These are phyloP conservation scores for Linnemannia hyalina DNA, from an alignment of 192 early-diverging fungal species.

Conservation along the genomic window DNA sequence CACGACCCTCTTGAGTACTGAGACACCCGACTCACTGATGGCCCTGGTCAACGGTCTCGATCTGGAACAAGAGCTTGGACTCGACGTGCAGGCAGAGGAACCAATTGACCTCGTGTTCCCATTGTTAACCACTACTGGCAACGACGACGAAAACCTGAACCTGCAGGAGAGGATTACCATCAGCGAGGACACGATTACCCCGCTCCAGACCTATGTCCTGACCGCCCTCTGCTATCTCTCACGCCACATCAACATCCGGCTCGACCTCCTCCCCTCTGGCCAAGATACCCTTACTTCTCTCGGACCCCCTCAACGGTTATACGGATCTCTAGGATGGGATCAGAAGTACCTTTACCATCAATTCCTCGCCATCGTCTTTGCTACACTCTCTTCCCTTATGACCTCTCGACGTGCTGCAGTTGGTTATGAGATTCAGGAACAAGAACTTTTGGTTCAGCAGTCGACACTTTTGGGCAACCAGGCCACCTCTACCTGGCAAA, in stretches of 20 bases:
- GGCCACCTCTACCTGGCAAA: slow-evolving; percentile 28
- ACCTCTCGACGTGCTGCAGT: neutral
- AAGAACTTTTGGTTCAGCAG: slow-evolving; percentile 20
- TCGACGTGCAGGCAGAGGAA: slow-evolving; percentile 44
- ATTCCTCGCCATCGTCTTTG: slow-evolving; percentile 44
- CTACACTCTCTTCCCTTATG: slow-evolving; percentile 18
- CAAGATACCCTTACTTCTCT: slow-evolving; percentile 47
- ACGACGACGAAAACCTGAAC: neutral
- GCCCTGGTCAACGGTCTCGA: slow-evolving; percentile 21
- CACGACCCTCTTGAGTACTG: neutral
- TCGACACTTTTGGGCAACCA: slow-evolving; percentile 31
- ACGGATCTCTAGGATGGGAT: neutral
- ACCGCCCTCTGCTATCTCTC: slow-evolving; percentile 48
- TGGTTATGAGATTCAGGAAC: neutral
- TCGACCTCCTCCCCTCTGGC: slow-evolving; percentile 49
- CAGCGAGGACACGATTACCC: slow-evolving; percentile 17
- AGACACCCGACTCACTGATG: slow-evolving; percentile 2
- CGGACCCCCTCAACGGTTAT: slow-evolving; percentile 45
- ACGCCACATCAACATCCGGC: slow-evolving; percentile 51
- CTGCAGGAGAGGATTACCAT: slow-evolving; percentile 1
- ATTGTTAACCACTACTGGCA: too few species aligned
- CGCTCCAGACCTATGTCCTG: slow-evolving; percentile 34
- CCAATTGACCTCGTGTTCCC: slow-evolving; percentile 54
- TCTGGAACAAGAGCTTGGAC: slow-evolving; percentile 44
- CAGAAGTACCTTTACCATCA: slow-evolving; percentile 31